These are phyloP conservation scores for Aspergillus cejpii DNA, from an alignment of 2,329 filamentous ascomycete species.

Conservation along the genomic window DNA sequence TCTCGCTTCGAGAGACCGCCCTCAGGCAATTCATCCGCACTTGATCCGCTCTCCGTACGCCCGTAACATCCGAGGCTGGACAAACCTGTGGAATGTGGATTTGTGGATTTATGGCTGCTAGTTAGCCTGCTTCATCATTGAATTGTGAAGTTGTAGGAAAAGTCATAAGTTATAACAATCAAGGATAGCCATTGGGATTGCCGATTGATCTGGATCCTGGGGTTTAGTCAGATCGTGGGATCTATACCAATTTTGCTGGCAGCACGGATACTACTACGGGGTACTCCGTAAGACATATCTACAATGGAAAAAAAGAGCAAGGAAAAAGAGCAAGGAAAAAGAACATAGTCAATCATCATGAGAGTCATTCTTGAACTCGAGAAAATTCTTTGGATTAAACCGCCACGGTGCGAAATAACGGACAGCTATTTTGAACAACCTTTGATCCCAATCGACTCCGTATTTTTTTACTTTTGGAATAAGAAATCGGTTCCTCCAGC, in stretches of 20 bases:
- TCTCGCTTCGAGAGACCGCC: too few species aligned
- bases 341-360: slow-evolving; percentile 2
- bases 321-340: not conserved
- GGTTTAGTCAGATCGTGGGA: too few species aligned
- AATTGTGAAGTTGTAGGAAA: too few species aligned
- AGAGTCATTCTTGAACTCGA: slow-evolving; percentile 33
- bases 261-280: too few species aligned
- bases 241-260: not conserved
- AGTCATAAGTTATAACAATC: too few species aligned
- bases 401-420: slow-evolving; percentile 38
- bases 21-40: not conserved
- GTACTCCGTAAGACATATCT: too few species aligned
- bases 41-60: not conserved
- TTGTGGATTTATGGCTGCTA: not conserved
- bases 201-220: too few species aligned
- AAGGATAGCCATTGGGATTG: too few species aligned
- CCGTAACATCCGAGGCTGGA: not conserved
- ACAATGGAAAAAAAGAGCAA: not conserved
- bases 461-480: slow-evolving; percentile 30
- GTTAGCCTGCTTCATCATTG: too few species aligned
- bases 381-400: slow-evolving; percentile 40
- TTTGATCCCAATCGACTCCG: slow-evolving; percentile 39
- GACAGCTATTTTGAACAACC: slow-evolving; percentile 40
- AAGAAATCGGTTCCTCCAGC: slow-evolving; percentile 28
- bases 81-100: slow-evolving; percentile 7